Evolutionary conservation across 2,329 filamentous ascomycete genomes (phyloP).

Genomic region (Trichophyton equinum): DNA sequence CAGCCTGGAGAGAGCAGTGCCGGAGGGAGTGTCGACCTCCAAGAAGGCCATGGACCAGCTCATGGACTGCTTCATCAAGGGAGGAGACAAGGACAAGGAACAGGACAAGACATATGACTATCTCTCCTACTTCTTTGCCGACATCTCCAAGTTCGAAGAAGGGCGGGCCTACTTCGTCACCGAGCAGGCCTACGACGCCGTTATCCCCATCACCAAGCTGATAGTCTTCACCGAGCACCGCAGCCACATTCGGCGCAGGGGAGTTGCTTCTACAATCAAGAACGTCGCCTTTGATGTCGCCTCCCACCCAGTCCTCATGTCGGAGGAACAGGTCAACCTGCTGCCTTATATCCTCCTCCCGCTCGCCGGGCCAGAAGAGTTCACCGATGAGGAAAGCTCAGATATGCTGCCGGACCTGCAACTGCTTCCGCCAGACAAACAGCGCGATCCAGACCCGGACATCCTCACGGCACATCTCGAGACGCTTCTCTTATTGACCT

Average conservation of each 20-base stretch:
- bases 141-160: slow-evolving; percentile 69
- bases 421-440: slow-evolving; percentile 77
- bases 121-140: slow-evolving; percentile 84
- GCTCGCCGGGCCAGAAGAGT: slow-evolving; percentile 78
- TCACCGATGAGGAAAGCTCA: slow-evolving; percentile 71
- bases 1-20: slow-evolving; percentile 52
- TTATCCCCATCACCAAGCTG: slow-evolving; percentile 85
- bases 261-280: slow-evolving; percentile 94
- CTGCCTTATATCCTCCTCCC: slow-evolving; percentile 82
- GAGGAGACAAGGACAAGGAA: slow-evolving; percentile 48
- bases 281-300: slow-evolving; percentile 76
- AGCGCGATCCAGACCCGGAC: slow-evolving; percentile 60
- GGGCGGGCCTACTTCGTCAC: slow-evolving; percentile 63
- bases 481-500: slow-evolving; percentile 71
- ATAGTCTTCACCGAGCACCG: slow-evolving; percentile 88
- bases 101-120: slow-evolving; percentile 59
- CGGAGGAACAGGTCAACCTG: slow-evolving; percentile 61
- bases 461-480: slow-evolving; percentile 84
- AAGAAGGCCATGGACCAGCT: slow-evolving; percentile 73
- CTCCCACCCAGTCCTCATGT: slow-evolving; percentile 58
- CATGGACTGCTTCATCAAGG: slow-evolving; percentile 92
- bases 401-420: slow-evolving; percentile 85
- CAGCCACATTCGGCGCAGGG: slow-evolving; percentile 70
- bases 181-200: slow-evolving; percentile 61
- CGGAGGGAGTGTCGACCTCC: slow-evolving; percentile 59